Evolutionary conservation across 2,329 filamentous ascomycete species (phyloP), one percentile per base, ranked within the genome.

Genomic region (Venturia oleaginea): DNA sequence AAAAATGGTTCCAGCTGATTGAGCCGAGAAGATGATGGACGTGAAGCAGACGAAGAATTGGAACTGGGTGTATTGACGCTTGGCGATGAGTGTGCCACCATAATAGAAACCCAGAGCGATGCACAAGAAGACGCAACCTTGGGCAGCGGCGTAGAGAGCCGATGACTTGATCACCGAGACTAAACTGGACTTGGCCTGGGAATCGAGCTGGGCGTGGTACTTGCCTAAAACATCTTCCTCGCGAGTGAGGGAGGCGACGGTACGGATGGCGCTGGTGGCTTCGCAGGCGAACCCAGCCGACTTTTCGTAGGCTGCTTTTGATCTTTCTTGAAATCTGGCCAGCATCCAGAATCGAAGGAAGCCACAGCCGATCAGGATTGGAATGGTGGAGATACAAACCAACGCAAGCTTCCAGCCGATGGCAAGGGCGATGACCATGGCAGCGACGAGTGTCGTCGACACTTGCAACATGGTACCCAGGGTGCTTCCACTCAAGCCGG

Each of bases 41-140:
- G 88, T 86, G 77, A 96, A 97, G 71, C 90, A 92, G 59, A 96
- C 81, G 77, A 97, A 97, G 82, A 97, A 97, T 69, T 92, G 88
- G 75, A 93, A 93, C 70, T 91, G 82, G 68, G 77, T 75, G 74
- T 94, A 93, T 73, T 95, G 89, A 59, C 77, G 72, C 65, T 83
- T 82, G 27, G 83, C 86, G 63, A 96, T 88, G 38, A 94, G 79
- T 0, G 82, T 89, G 34, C 91, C 90, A 66, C 92, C 92, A 71
- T 94, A 96, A 91, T 91, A 97, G 80, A 97, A 97, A 1, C 89
- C 91, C 4, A 97, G 84, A 0, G 92, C 92, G 66, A 94, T 87
- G 68, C 88, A 91, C 59, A 92, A 80, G 77, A 96, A 95, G 66
- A 90, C 85, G 65, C 96, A 79, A 0, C 89, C 92, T 76, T 97